Conservation (phyloP, 163 green algal genomes). For the Picocystis sp. region DNA sequence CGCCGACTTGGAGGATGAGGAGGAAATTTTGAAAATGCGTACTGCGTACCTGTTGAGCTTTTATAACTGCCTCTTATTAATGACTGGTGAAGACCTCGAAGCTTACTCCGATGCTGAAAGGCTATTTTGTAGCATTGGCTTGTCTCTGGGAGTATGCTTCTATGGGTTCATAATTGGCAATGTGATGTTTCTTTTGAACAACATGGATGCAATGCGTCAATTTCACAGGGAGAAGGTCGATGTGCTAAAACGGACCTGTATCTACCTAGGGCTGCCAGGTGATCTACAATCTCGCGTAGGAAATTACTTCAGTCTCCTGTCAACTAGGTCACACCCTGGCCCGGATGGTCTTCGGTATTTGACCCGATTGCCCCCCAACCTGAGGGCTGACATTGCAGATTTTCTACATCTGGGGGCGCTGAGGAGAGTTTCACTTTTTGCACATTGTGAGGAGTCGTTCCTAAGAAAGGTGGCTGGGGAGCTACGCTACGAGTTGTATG, state of each 20-base stretch:
- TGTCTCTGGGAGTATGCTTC: slow-evolving; percentile 39
- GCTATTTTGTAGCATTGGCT: slow-evolving; percentile 7
- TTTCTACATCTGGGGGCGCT: slow-evolving; percentile 6
- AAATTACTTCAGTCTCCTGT: slow-evolving; percentile 41
- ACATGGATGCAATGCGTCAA: slow-evolving; percentile 33
- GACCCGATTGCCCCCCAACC: slow-evolving; percentile 24
- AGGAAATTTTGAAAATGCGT: slow-evolving; percentile 7
- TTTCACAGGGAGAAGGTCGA: slow-evolving; percentile 39
- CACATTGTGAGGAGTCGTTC: slow-evolving; percentile 28
- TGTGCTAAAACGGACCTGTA: slow-evolving; percentile 34
- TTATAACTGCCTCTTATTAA: slow-evolving; percentile 5
- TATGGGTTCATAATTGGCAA: slow-evolving; percentile 42
- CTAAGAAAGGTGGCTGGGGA: slow-evolving; percentile 29
- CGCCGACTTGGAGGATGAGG: slow-evolving; percentile 2
- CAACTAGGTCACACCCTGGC: slow-evolving; percentile 27
- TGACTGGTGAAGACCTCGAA: neutral
- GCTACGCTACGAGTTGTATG: slow-evolving; percentile 25
- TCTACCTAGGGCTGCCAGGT: slow-evolving; percentile 28
- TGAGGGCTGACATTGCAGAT: slow-evolving; percentile 20
- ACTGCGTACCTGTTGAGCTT: slow-evolving; percentile 12
- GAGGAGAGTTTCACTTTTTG: slow-evolving; percentile 31
- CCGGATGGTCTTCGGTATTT: slow-evolving; percentile 29
- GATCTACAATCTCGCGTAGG: slow-evolving; percentile 24
- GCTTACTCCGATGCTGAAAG: too few relatives aligned
- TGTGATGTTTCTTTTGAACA: slow-evolving; percentile 37